These are phyloP conservation scores for Ambrosia artemisiifolia DNA, from an alignment of 129 eudicot species.

Conservation along the genomic window DNA sequence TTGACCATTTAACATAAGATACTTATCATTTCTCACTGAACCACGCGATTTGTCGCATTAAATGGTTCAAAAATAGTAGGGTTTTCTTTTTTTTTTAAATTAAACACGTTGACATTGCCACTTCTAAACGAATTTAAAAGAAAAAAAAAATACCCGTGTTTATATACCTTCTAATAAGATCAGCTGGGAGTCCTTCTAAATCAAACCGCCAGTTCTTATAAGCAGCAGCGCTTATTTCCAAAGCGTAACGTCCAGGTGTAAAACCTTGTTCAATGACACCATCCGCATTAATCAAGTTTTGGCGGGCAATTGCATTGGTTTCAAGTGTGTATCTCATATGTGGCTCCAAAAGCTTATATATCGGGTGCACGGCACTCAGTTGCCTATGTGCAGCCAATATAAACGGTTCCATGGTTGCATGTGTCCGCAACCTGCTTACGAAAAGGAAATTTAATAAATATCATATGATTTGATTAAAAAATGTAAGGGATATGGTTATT, in stretches of 20 bases:
- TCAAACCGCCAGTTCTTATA: conserved; percentile 83
- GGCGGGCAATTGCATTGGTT: conserved; percentile 87
- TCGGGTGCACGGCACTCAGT: conserved; percentile 83
- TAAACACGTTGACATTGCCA: neutral
- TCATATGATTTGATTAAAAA: neutral
- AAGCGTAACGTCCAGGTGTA: conserved; percentile 85
- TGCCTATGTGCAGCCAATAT: conserved; percentile 89
- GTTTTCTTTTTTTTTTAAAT: no score
- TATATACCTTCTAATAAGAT: conserved; percentile 72
- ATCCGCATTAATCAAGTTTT: conserved; percentile 62
- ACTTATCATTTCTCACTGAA: no score
- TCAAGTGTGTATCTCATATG: conserved; percentile 94
- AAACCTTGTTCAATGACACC: conserved; percentile 81
- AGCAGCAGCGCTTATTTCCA: conserved; percentile 89
- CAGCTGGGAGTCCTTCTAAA: conserved; percentile 81
- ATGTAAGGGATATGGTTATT: neutral
- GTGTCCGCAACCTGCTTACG: conserved; percentile 69
- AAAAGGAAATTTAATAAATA: neutral
- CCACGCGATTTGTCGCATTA: no score
- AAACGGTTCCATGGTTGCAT: conserved; percentile 85
- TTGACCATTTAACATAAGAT: no score
- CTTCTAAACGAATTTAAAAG: neutral
- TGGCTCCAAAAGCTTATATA: conserved; percentile 83
- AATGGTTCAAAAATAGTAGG: no score
- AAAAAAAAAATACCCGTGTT: neutral